phyloP scores from a whole-genome alignment of 2,329 filamentous ascomycete genomes.

The Colletotrichum sp. region DNA sequence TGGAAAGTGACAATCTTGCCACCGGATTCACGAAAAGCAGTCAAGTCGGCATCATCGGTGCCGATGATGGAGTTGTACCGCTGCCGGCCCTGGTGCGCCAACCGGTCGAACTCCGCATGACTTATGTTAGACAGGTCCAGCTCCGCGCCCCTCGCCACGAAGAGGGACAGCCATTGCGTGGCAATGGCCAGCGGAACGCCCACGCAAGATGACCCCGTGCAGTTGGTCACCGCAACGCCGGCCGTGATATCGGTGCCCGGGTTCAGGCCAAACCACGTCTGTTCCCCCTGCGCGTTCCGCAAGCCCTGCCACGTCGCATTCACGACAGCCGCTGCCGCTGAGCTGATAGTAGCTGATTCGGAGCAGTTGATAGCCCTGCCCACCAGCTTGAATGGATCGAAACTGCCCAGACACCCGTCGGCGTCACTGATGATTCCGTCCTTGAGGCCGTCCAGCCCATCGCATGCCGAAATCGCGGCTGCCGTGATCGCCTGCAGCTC shows the following conservation, averaged over 20 bases:
- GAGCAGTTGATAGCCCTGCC: neutral
- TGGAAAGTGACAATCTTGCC: slow-evolving; percentile 48
- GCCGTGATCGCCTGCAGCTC: slow-evolving; percentile 36
- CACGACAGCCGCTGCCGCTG: slow-evolving; percentile 16
- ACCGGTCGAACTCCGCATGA: slow-evolving; percentile 17
- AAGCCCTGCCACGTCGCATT: slow-evolving; percentile 23
- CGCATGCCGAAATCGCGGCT: slow-evolving; percentile 50
- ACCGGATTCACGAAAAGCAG: slow-evolving; percentile 33
- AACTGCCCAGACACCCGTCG: neutral
- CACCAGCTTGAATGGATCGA: neutral
- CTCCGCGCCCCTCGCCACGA: slow-evolving; percentile 30
- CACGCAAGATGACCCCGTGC: neutral
- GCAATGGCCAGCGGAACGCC: slow-evolving; percentile 4
- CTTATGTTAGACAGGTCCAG: slow-evolving; percentile 24
- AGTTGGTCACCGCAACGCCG: neutral
- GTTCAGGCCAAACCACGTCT: slow-evolving; percentile 5
- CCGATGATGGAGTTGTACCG: slow-evolving; percentile 25
- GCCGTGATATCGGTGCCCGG: slow-evolving; percentile 16
- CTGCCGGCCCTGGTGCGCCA: neutral
- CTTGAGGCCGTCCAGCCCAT: slow-evolving; percentile 48
- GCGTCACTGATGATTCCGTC: slow-evolving; percentile 49
- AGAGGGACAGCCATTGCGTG: slow-evolving; percentile 26
- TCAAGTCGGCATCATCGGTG: slow-evolving; percentile 32
- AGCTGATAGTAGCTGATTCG: neutral
- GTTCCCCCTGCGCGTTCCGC: neutral